Base-by-base conservation (phyloP, 345 rosid genomes). In the Brassica napus region DNA sequence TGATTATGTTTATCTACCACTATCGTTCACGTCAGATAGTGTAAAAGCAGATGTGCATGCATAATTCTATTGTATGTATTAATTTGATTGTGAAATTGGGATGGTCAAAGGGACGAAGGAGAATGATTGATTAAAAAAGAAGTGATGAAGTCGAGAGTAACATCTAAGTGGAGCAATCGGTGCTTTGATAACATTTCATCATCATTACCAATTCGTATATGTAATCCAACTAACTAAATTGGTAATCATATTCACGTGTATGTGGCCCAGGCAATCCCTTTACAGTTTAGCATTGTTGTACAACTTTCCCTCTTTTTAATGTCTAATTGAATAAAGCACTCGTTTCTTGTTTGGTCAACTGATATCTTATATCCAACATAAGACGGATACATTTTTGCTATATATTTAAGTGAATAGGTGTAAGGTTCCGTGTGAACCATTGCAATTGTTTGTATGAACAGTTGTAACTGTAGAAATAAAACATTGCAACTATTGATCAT, bases 141-240 rank as follows among this genome's bases (percentile, higher is more conserved):
- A 37, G 31, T 52, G 76, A 77, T 61, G 76, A 69, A 70, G 69
- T 70, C 70, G 65, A 77, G 76, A 77, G 71, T 52, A 55, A 52
- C 16, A 42, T 24, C 71, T 28, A 71, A 64, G 81, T 77, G 81
- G 81, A 77, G 67, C 76, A 71, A 77, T 77, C 81, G 81, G 81
- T 77, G 81, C 60, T 32, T 32, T 71, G 37, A 77, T 77, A 54
- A 54, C 54, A 63, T 77, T 24, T 64, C 8, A 71, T 55, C 67
- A 78, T 78, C 76, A 71, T 71, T 71, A 71, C 76, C 71, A 18
- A 37, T 78, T 52, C 35, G 49, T 71, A 55, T 55, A 42, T 78
- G 81, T 55, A 34, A 62, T 77, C 75, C 70, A 69, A 77, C 39
- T n/a, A 35, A 35, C 39, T 35, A 35, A 1, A 1, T 32, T 28